Conservation (phyloP, 768 basidiomycete genomes). For the Termitomyces eurrhizus region DNA sequence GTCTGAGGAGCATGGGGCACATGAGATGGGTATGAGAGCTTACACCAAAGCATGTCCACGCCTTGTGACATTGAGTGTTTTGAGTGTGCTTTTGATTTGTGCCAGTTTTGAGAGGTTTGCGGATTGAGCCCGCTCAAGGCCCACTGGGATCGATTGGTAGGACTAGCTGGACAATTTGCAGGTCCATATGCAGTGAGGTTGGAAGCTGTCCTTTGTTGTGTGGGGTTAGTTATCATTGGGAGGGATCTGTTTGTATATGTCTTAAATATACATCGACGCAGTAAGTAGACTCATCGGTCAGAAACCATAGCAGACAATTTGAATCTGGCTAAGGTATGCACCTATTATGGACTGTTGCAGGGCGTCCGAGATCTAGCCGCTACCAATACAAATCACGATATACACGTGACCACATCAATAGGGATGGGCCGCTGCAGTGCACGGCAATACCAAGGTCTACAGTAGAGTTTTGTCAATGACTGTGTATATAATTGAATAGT, state of each 20-base stretch:
- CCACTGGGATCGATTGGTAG: no score
- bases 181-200: neutral
- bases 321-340: neutral
- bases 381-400: no score
- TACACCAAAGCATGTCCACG: conserved; percentile 49
- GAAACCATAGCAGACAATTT: neutral
- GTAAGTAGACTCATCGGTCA: neutral
- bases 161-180: neutral
- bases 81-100: conserved; percentile 53
- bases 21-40: conserved; percentile 55
- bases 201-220: neutral
- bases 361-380: no score
- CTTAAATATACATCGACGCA: neutral
- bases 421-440: no score
- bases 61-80: conserved; percentile 40
- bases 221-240: neutral
- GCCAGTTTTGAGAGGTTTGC: conserved; percentile 59
- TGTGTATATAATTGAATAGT: no score
- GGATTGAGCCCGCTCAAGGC: conserved; percentile 38
- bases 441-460: no score
- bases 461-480: no score
- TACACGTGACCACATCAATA: no score
- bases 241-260: neutral
- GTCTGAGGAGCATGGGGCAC: conserved; percentile 23
- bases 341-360: no score